These are phyloP conservation scores for Silene vulgaris DNA, from an alignment of 179 eudicot species.

Conservation along the genomic window DNA sequence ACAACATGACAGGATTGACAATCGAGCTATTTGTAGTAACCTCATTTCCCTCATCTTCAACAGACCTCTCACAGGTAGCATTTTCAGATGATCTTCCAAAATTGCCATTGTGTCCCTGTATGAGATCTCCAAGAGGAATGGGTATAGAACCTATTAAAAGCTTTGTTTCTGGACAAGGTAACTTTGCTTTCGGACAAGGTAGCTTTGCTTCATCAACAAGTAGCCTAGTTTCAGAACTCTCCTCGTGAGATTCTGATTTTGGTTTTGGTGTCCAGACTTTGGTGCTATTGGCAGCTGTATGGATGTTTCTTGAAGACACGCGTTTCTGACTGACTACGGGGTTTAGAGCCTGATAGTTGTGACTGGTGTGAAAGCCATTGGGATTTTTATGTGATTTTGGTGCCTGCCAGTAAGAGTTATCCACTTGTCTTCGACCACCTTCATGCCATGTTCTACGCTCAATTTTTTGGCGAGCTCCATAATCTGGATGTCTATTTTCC, in stretches of 20 bases:
- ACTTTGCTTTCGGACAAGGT: constrained; percentile 27
- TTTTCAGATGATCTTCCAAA: constrained; percentile 22
- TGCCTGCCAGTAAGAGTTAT: constrained; percentile 46
- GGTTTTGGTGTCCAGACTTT: constrained; percentile 37
- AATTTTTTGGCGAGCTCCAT: constrained; percentile 17
- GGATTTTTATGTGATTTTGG: constrained; percentile 45
- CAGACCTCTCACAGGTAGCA: neutral
- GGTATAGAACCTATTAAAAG: constrained; percentile 78
- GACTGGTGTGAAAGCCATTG: constrained; percentile 43
- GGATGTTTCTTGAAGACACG: constrained; percentile 33
- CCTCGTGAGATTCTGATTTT: constrained; percentile 38
- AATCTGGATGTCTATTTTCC: constrained; percentile 17
- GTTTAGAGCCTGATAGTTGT: constrained; percentile 40
- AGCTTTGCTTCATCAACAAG: constrained; percentile 29
- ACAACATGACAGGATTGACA: constrained; percentile 32
- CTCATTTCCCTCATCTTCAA: constrained; percentile 10
- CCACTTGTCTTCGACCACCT: constrained; percentile 34
- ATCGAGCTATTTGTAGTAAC: constrained; percentile 27
- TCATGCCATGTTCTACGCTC: constrained; percentile 33
- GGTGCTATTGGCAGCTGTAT: constrained; percentile 23
- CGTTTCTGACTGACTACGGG: constrained; percentile 48
- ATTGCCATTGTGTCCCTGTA: constrained; percentile 25
- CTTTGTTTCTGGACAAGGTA: constrained; percentile 31
- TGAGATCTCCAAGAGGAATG: constrained; percentile 41
- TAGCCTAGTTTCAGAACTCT: constrained; percentile 21